Conservation (phyloP, 768 basidiomycete genomes). For the Boletus sp. region DNA sequence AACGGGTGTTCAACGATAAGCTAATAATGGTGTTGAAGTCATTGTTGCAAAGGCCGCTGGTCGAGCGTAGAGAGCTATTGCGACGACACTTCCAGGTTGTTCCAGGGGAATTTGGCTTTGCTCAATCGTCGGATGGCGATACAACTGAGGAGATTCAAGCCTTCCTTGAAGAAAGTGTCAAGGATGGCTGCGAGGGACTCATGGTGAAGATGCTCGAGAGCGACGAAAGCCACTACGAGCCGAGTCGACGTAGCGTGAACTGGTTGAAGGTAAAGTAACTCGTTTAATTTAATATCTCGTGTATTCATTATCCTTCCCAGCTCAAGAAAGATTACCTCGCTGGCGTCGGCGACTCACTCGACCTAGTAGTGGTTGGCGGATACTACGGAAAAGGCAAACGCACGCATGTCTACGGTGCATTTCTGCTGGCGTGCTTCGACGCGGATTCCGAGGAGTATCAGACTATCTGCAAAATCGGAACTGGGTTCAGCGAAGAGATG, state of each 20-base stretch:
- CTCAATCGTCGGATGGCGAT: constrained; percentile 84
- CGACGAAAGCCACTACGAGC: constrained; percentile 91
- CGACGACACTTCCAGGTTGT: constrained; percentile 77
- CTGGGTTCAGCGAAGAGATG: constrained; percentile 93
- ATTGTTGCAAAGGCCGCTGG: constrained; percentile 70
- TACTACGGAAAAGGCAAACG: constrained; percentile 98
- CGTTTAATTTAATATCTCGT: background rate
- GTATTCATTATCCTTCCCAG: constrained; percentile 39
- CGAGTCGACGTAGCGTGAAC: constrained; percentile 91
- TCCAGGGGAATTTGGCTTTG: constrained; percentile 89
- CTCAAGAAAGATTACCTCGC: constrained; percentile 98
- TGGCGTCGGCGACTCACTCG: constrained; percentile 94
- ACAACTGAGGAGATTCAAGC: constrained; percentile 90
- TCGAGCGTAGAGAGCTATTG: constrained; percentile 74
- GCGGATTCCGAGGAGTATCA: constrained; percentile 91
- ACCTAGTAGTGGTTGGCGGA: constrained; percentile 95
- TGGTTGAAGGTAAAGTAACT: constrained; percentile 84
- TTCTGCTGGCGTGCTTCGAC: constrained; percentile 96
- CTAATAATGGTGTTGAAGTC: constrained; percentile 49
- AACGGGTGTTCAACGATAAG: background rate
- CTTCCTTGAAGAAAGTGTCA: constrained; percentile 95
- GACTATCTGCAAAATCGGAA: constrained; percentile 98
- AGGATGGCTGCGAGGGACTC: constrained; percentile 96
- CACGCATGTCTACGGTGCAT: constrained; percentile 96
- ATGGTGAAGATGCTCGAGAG: constrained; percentile 99